Evolutionary conservation across 2,329 filamentous ascomycete species (phyloP).

Genomic region (Botrytis cinerea): DNA sequence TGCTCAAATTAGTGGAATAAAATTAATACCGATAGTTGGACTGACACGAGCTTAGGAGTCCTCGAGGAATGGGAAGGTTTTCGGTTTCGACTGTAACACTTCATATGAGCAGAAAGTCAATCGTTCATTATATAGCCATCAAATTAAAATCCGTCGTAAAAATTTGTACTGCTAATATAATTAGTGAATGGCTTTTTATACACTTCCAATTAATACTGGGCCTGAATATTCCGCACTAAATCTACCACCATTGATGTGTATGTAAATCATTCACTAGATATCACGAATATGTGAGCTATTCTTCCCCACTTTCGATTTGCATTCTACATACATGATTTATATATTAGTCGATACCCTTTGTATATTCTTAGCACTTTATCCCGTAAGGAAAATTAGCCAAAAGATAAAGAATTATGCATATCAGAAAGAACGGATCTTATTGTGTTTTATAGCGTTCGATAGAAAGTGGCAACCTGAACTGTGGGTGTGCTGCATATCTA

Average conservation of each 20-base stretch:
- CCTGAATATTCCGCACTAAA: not conserved
- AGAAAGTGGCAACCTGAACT: no score
- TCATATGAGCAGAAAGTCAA: fast-evolving
- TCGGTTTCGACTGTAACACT: not conserved
- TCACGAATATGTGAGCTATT: not conserved
- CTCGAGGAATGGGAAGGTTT: no score
- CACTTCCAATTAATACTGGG: not conserved
- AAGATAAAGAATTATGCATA: no score
- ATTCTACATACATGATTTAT: not conserved
- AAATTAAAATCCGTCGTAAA: fast-evolving
- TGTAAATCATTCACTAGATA: not conserved
- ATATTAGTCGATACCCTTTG: not conserved
- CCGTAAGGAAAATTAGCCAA: no score
- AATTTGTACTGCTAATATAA: not conserved
- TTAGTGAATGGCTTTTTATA: not conserved
- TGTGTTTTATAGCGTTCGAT: no score
- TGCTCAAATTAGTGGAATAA: no score
- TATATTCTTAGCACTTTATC: not conserved
- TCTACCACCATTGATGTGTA: no score
- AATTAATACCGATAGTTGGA: not conserved
- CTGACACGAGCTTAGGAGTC: no score
- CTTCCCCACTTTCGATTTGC: not conserved
- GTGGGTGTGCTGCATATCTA: not conserved
- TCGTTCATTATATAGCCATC: not conserved
- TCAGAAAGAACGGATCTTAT: no score